Evolutionary conservation across 208 protist genomes (phyloP), one percentile per base, ranked within the genome.

Genomic region (Crithidia expoeki): DNA sequence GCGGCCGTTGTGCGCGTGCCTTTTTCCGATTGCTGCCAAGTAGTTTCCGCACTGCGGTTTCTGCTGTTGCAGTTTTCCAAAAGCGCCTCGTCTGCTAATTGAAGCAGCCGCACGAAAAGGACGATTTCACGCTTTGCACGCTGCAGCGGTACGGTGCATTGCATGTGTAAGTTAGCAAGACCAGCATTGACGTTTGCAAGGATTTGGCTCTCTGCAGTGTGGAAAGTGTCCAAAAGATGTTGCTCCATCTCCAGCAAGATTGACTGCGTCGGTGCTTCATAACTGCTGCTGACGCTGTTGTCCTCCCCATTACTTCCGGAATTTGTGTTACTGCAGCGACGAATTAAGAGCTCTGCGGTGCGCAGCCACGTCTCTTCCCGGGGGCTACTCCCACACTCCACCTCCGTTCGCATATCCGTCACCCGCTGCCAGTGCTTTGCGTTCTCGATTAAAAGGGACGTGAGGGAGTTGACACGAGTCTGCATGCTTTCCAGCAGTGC

Each of bases 391-490:
- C 42, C 60, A 4, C 40, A 21, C 40, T 69, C 56, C 23, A 50
- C 55, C n/a, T 72, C 73, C 16, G 66, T 52, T 9, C 27, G 23
- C 14, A 57, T 59, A 67, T 80, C 81, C 42, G 75, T 61, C 36
- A 88, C 68, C 25, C 72, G 21, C 73, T 90, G 78, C 68, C 82
- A 80, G 33, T 92, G 76, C 16, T 73, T 52, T 1, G 72, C 66
- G 60, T 94, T 94, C 12, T 86, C 78, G 0, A 74, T 23, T 10
- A 92, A 49, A 28, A 90, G 79, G 0, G 83, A 57, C 23, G 74
- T 59, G 10, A 94, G 52, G 0, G 79, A 64, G 36, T 70, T 53
- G 14, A 81, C 80, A 28, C 76, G 77, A 0, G 82, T 81, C 40
- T 56, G 62, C 52, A 80, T 33, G 14, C 68, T 49, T 51, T 69